A percentile compares a stretch with the other conserved stretches of the same genome.
Evolutionary conservation across 2,329 filamentous ascomycete genomes (phyloP).

Genomic region (Myriangium duriaei): DNA sequence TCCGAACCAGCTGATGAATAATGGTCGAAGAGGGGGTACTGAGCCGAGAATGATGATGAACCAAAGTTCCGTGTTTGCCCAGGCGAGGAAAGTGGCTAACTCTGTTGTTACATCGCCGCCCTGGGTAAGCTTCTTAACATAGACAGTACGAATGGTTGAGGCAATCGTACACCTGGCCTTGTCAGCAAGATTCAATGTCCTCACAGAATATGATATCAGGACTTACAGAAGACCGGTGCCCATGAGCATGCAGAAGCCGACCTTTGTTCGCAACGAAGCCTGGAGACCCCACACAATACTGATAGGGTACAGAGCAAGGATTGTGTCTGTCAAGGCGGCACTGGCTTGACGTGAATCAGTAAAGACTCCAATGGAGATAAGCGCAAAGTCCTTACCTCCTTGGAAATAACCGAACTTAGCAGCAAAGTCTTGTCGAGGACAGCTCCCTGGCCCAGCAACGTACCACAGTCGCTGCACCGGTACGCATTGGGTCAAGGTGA

Average conservation of each 20-base stretch:
- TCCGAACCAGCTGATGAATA: conserved; percentile 7
- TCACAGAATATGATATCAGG: too few species aligned
- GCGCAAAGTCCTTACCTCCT: too few species aligned
- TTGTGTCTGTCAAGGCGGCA: conserved; percentile 1
- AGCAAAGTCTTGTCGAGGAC: conserved; percentile 4
- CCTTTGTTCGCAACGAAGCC: conserved; percentile 3
- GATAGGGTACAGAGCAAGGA: conserved; percentile 6
- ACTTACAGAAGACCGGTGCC: conserved; percentile 7
- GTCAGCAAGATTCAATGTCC: too few species aligned
- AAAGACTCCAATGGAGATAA: too few species aligned
- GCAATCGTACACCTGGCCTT: too few species aligned
- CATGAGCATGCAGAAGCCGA: conserved; percentile 7
- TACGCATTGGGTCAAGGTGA: conserved; percentile 7
- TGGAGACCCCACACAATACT: conserved; percentile 8
- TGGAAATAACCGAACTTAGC: conserved; percentile 8
- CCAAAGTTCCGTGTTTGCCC: conserved; percentile 8
- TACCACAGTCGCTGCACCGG: conserved; percentile 6
- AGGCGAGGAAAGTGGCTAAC: conserved; percentile 6
- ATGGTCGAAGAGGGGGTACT: conserved; percentile 9
- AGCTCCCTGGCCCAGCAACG: conserved; percentile 1
- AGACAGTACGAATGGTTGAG: conserved; percentile 8
- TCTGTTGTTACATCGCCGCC: conserved; percentile 3
- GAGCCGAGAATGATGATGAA: conserved; percentile 10
- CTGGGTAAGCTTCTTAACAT: conserved; percentile 6
- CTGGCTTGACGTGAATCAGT: too few species aligned